These are phyloP conservation scores for Clohesyomyces aquaticus DNA, from an alignment of 495 filamentous ascomycete genomes.

Conservation along the genomic window DNA sequence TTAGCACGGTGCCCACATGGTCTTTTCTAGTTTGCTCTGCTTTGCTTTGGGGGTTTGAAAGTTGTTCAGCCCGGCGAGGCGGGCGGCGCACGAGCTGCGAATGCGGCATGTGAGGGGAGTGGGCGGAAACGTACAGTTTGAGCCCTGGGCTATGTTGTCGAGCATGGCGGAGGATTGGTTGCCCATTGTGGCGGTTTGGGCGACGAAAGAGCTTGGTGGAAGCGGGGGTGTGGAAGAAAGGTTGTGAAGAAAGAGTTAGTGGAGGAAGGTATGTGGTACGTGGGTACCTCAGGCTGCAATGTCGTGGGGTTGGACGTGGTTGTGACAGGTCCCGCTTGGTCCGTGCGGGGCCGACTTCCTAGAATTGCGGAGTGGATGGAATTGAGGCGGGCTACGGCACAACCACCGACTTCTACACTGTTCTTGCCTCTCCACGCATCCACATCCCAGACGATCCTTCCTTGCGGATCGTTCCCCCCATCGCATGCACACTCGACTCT, in stretches of 20 bases:
- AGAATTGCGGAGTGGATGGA: no score
- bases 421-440: background rate
- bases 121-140: slow-evolving; percentile 73
- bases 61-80: slow-evolving; percentile 32
- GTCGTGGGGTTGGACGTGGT: slow-evolving; percentile 19
- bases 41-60: no score
- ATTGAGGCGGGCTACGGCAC: background rate
- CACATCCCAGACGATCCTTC: background rate
- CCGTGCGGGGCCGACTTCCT: no score
- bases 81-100: slow-evolving; percentile 25
- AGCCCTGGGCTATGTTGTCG: slow-evolving; percentile 92
- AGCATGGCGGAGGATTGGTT: slow-evolving; percentile 82
- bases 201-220: slow-evolving; percentile 12
- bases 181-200: slow-evolving; percentile 60
- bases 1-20: no score
- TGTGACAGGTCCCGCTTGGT: no score
- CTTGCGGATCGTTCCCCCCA: background rate
- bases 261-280: no score
- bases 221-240: no score
- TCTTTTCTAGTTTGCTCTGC: no score
- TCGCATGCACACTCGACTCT: background rate
- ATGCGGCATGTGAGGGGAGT: background rate
- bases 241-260: no score
- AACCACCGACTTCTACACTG: no score
- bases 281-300: no score